A percentile compares a stretch with the other conserved stretches of the same genome.
Evolutionary conservation across 1,139 yeast genomes (phyloP).

Genomic region (Pichia sp.): DNA sequence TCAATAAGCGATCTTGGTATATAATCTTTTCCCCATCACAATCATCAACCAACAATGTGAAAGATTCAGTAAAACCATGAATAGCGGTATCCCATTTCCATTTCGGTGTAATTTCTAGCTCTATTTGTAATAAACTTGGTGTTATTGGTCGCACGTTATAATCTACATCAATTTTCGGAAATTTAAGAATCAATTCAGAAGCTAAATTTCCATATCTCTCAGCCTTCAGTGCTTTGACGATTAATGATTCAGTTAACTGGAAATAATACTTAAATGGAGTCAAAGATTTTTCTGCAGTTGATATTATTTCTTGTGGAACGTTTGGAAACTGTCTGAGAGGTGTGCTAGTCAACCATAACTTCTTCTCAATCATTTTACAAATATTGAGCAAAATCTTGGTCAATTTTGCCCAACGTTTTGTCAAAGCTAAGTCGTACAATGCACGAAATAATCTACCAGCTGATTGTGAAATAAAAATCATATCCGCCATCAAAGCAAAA

Average conservation of each 20-base stretch:
- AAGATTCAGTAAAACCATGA: conserved; percentile 64
- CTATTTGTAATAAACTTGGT: conserved; percentile 56
- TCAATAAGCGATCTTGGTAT: conserved; percentile 47
- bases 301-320: conserved; percentile 64
- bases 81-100: conserved; percentile 69
- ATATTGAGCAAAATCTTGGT: conserved; percentile 54
- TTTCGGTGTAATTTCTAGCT: conserved; percentile 58
- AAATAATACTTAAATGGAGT: conserved; percentile 81
- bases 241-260: conserved; percentile 56
- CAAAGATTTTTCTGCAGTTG: conserved; percentile 72
- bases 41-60: conserved; percentile 71
- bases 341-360: conserved; percentile 81
- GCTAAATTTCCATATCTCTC: conserved; percentile 62
- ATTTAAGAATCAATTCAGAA: conserved; percentile 56
- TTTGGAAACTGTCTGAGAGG: conserved; percentile 78
- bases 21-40: conserved; percentile 75
- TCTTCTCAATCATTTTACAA: conserved; percentile 72
- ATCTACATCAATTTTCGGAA: conserved; percentile 58
- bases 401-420: conserved; percentile 66
- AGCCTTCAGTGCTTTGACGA: conserved; percentile 75
- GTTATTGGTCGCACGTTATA: conserved; percentile 75
- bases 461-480: conserved; percentile 88
- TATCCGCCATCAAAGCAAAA: conserved; percentile 87
- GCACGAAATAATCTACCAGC: conserved; percentile 89
- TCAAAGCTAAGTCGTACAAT: conserved; percentile 67